Evolutionary conservation across 371 early-diverging fungal species (phyloP).

Genomic region (Apophysomyces elegans): DNA sequence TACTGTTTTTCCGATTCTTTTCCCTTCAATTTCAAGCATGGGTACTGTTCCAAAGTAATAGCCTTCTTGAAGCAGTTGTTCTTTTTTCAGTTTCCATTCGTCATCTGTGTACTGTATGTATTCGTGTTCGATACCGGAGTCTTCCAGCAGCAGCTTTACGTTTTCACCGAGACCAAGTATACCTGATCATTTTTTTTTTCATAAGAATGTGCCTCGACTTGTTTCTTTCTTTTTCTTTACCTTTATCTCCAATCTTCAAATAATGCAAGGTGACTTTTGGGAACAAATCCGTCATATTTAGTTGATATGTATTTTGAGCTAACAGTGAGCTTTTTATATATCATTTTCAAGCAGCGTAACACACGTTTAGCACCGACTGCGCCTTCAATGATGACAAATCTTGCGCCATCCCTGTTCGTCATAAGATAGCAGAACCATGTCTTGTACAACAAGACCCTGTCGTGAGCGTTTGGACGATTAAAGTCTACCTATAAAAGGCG

Average conservation of each 20-base stretch:
- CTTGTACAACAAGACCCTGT: too few relatives aligned
- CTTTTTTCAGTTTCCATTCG: conserved; percentile 24
- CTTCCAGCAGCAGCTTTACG: conserved; percentile 30
- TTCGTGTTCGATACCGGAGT: conserved; percentile 30
- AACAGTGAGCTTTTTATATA: too few relatives aligned
- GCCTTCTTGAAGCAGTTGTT: conserved; percentile 13
- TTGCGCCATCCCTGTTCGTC: too few relatives aligned
- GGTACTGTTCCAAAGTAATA: conserved; percentile 25
- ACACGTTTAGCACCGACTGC: too few relatives aligned
- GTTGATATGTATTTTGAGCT: background rate
- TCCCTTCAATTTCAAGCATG: conserved; percentile 27
- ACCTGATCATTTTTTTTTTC: background rate
- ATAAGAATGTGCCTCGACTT: background rate
- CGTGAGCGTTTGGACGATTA: too few relatives aligned
- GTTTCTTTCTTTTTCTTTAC: background rate
- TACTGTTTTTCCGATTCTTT: conserved; percentile 24
- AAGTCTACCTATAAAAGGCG: too few relatives aligned
- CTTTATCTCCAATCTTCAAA: background rate
- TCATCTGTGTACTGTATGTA: conserved; percentile 21
- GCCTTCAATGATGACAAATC: too few relatives aligned
- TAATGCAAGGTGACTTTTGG: background rate
- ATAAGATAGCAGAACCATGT: too few relatives aligned
- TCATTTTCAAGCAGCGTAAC: too few relatives aligned
- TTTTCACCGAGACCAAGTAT: conserved; percentile 29
- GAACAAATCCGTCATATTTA: background rate